A percentile compares a stretch with the other conserved stretches of the same genome.
Evolutionary conservation across 441 rosid species (phyloP).

Genomic region (Adansonia gregorii): DNA sequence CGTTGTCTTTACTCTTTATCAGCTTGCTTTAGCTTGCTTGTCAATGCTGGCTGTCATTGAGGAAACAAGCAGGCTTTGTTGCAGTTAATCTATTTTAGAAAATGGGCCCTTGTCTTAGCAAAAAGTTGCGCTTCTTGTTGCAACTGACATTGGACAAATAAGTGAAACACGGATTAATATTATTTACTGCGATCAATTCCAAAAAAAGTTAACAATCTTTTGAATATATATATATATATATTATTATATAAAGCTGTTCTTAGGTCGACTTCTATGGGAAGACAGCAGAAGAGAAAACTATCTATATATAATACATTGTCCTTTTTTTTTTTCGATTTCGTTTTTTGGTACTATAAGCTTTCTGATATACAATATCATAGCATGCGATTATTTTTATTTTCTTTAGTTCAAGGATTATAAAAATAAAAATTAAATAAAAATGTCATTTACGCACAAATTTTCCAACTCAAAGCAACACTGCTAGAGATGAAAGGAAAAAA

Average conservation of each 20-base stretch:
- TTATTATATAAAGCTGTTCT: background rate
- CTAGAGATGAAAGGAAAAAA: background rate
- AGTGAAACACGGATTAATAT: background rate
- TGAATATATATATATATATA: background rate
- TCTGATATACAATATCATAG: background rate
- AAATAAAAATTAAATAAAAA: constrained; percentile 2
- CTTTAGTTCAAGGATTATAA: background rate
- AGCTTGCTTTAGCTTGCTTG: background rate
- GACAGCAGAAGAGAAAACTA: background rate
- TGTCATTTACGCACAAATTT: background rate
- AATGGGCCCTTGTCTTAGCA: background rate
- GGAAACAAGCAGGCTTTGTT: background rate
- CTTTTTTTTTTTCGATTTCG: background rate
- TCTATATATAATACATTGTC: background rate
- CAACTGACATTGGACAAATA: background rate
- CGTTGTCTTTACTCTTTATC: background rate
- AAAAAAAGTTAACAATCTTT: background rate
- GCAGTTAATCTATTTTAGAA: background rate
- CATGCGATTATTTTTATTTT: background rate
- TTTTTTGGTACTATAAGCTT: constrained; percentile 2
- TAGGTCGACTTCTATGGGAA: background rate
- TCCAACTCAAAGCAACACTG: constrained; percentile 8
- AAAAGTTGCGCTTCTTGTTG: background rate
- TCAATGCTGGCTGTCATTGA: background rate
- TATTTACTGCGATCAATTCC: background rate